Evolutionary conservation across 2,329 filamentous ascomycete species (phyloP).

Genomic region (Stenocarpella maydis): DNA sequence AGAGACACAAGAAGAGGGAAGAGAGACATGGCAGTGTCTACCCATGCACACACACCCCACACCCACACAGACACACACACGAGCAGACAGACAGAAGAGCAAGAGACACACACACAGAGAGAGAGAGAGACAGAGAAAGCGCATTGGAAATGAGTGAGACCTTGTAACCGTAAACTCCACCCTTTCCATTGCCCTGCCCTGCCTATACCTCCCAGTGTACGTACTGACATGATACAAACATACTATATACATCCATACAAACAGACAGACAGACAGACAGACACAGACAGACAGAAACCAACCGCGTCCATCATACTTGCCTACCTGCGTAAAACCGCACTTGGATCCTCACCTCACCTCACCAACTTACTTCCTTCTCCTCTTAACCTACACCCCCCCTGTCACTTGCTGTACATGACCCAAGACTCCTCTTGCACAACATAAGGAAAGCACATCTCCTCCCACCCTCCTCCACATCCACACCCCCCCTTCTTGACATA

Average conservation of each 20-base stretch:
- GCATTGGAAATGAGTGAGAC: constrained; percentile 14
- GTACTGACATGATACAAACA: not conserved
- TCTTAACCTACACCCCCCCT: not conserved
- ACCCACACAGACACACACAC: not conserved
- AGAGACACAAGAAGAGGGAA: not conserved
- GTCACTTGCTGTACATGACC: not conserved
- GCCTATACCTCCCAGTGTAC: not conserved
- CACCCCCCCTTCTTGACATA: constrained; percentile 19
- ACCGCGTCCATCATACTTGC: too few relatives aligned
- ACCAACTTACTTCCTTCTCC: not conserved
- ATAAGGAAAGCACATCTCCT: constrained; percentile 18
- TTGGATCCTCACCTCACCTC: not conserved
- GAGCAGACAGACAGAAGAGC: too few relatives aligned
- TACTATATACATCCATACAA: constrained; percentile 1
- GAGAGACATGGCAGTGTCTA: too few relatives aligned
- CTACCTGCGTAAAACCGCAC: too few relatives aligned
- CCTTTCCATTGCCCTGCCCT: not conserved
- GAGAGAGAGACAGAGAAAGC: not conserved
- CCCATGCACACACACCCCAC: not conserved
- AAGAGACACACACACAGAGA: not conserved
- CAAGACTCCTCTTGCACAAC: constrained; percentile 16
- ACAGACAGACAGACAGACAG: too few relatives aligned
- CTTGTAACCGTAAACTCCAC: constrained; percentile 5
- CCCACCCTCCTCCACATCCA: constrained; percentile 2
- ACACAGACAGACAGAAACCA: too few relatives aligned